Evolutionary conservation across 768 basidiomycete species (phyloP).

Genomic region (Suillus luteus): DNA sequence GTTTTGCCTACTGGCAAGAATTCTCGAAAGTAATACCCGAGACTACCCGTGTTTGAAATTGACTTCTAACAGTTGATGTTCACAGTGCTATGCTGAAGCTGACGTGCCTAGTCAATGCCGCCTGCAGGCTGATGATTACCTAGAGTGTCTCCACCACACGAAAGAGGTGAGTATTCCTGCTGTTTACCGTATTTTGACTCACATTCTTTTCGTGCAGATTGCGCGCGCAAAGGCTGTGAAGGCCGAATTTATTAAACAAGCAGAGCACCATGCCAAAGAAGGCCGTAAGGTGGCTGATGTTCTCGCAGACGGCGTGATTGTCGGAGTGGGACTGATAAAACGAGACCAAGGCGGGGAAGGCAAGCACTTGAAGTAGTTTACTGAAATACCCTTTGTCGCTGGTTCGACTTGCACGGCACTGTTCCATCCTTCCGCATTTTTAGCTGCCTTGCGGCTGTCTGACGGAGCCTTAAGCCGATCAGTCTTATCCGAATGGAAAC

Average conservation of each 20-base stretch:
- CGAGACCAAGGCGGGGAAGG: constrained; percentile 38
- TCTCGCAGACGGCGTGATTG: constrained; percentile 71
- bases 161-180: constrained; percentile 69
- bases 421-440: not conserved
- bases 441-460: not conserved
- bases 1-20: constrained; percentile 93
- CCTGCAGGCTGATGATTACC: constrained; percentile 77
- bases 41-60: not conserved
- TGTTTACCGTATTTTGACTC: constrained; percentile 5
- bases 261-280: constrained; percentile 64
- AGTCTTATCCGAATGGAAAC: constrained; percentile 1
- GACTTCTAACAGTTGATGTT: constrained; percentile 13
- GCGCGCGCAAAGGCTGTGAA: constrained; percentile 70
- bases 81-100: constrained; percentile 82
- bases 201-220: constrained; percentile 41
- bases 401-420: constrained; percentile 1
- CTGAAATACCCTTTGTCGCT: constrained; percentile 8
- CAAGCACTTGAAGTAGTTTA: constrained; percentile 17
- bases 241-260: constrained; percentile 68
- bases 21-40: constrained; percentile 60
- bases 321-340: constrained; percentile 75
- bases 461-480: not conserved
- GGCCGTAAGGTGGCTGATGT: constrained; percentile 72
- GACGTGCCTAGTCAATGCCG: constrained; percentile 75
- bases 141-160: constrained; percentile 87